Conservation (phyloP, 345 rosid genomes). For the Passiflora organensis region DNA sequence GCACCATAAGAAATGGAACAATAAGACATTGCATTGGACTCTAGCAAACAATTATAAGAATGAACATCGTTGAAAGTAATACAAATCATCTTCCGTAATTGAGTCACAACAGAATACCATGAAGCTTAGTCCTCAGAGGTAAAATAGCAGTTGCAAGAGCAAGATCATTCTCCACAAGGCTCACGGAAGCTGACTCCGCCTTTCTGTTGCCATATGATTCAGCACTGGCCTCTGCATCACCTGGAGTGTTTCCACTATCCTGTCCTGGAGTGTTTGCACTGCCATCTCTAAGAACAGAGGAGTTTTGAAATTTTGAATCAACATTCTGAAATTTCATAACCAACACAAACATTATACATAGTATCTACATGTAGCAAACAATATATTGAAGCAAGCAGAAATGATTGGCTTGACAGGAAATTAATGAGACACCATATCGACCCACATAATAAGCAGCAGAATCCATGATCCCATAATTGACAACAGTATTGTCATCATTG, state of each 20-base stretch:
- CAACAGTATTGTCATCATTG: conserved; percentile 25
- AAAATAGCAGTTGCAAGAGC: conserved; percentile 17
- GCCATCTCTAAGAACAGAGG: conserved; percentile 18
- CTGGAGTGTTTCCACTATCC: conserved; percentile 11
- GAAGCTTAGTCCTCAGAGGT: conserved; percentile 22
- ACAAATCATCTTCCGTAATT: conserved; percentile 1
- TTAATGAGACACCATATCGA: too few species aligned
- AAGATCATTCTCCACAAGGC: conserved; percentile 21
- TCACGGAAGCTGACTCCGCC: conserved; percentile 17
- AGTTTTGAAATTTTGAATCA: conserved; percentile 31
- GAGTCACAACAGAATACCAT: conserved; percentile 22
- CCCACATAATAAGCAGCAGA: conserved; percentile 19
- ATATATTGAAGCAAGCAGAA: too few species aligned
- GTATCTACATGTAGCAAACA: neutral
- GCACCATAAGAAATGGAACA: too few species aligned
- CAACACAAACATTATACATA: conserved; percentile 1
- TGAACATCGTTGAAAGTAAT: neutral
- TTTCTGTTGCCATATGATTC: too few species aligned
- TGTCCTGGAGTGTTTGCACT: conserved; percentile 19
- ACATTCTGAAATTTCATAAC: conserved; percentile 27
- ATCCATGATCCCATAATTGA: conserved; percentile 19
- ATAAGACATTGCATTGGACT: too few species aligned
- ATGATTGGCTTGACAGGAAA: too few species aligned
- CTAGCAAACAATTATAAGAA: too few species aligned
- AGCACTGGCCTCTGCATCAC: conserved; percentile 11